phyloP scores from a whole-genome alignment of 257 asterid species.

The Nicotiana otophora region DNA sequence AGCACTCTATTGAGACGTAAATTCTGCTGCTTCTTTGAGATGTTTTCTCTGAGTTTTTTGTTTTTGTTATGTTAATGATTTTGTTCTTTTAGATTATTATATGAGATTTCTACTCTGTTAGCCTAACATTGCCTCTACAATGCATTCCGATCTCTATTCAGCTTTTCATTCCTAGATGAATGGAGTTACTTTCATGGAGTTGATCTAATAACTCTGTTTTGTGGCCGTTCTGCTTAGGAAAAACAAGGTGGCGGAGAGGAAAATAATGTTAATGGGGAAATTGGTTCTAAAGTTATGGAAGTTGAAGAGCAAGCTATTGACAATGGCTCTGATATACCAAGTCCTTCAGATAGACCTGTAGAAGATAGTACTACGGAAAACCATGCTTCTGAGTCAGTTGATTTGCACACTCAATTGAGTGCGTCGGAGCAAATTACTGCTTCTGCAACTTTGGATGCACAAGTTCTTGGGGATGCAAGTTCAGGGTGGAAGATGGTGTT shows the following conservation, averaged over 20 bases:
- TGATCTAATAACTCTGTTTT: background rate
- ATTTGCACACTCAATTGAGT: conserved; percentile 29
- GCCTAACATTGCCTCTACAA: background rate
- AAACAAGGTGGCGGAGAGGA: conserved; percentile 23
- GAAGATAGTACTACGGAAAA: conserved; percentile 21
- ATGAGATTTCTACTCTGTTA: background rate
- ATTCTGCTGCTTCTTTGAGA: background rate
- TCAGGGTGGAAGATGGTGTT: conserved; percentile 82
- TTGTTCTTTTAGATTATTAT: background rate
- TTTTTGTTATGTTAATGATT: background rate
- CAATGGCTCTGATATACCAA: conserved; percentile 25
- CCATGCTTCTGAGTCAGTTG: conserved; percentile 21
- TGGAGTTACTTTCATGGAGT: background rate
- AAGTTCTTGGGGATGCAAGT: conserved; percentile 35
- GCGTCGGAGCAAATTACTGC: conserved; percentile 22
- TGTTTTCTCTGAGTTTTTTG: background rate
- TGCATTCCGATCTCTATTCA: background rate
- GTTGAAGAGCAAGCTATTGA: conserved; percentile 36
- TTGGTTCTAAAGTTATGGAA: conserved; percentile 23
- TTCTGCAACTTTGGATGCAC: conserved; percentile 35
- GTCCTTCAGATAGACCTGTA: conserved; percentile 29
- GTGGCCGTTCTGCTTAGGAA: conserved; percentile 30
- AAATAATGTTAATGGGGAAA: conserved; percentile 26
- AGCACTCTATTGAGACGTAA: background rate
- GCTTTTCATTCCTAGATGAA: background rate